Evolutionary conservation across 1,284 basidiomycete genomes (phyloP), one percentile per base, ranked within the genome.

Genomic region (Cryptococcus neoformans): DNA sequence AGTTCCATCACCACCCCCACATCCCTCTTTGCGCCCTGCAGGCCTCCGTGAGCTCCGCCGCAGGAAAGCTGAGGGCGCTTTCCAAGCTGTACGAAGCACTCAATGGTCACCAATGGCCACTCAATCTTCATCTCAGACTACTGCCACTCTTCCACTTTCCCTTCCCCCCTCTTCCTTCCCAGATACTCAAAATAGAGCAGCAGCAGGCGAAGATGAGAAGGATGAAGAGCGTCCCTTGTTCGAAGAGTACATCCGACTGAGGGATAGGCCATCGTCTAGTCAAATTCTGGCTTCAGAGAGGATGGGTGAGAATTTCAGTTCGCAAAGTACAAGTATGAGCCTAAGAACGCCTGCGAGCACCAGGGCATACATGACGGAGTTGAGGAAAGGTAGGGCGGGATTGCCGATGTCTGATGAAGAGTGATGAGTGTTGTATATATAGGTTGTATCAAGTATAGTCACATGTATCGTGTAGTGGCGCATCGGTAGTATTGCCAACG

Each of bases 1-100:
- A 8, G 67, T 73, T 0, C 72, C 73, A 8, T 62, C 62, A 21
- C 59, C 73, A 7, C 73, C 73, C 1, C 62, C 59, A 37, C 73
- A 75, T 55, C 73, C 73, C 0, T 57, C 54, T 8, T 53, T 74
- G 0, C 66, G 68, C 34, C 60, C 66, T 0, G 65, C 66, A 1
- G 73, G 73, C 2, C 56, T 73, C 4, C 56, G 60, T 1, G 72
- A 68, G 53, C 40, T 72, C 4, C 37, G 60, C n/a, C 51, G 54
- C 14, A 58, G 70, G n/a, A 54, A 28, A 28, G 28, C 28, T 4
- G 28, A 28, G 28, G 28, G 4, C 3, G 28, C 28, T 28, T 28
- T 4, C 3, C 28, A 28, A 28, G 28, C 28, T 28, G 28, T 28
- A 28, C 28, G 4, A 28, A 28, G 28, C 28, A 28, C 4, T 28